phyloP scores from a whole-genome alignment of 176 grass and related monocot genomes.

The Elymus sibiricus region DNA sequence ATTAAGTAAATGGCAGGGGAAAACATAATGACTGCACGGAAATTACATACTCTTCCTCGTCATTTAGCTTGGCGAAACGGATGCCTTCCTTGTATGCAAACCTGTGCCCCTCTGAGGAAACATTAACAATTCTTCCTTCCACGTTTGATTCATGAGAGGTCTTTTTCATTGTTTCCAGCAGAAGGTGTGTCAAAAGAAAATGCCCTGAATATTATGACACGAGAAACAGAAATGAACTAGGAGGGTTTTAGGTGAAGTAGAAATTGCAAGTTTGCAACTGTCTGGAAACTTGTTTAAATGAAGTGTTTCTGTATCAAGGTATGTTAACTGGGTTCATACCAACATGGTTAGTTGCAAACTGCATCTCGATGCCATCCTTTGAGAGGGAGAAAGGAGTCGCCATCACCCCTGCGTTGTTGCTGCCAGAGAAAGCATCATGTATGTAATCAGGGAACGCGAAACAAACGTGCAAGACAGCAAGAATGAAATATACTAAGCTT shows the following conservation, averaged over 20 bases:
- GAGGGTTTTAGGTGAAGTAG: background rate
- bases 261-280: background rate
- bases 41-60: slow-evolving; percentile 67
- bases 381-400: slow-evolving; percentile 81
- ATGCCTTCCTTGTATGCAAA: slow-evolving; percentile 70
- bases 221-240: background rate
- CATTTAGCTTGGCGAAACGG: slow-evolving; percentile 73
- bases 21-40: background rate
- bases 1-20: background rate
- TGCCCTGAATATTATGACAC: slow-evolving; percentile 57
- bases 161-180: slow-evolving; percentile 88
- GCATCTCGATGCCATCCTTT: slow-evolving; percentile 89
- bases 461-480: background rate
- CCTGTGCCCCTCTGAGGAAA: slow-evolving; percentile 82
- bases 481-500: no score
- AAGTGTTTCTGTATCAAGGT: background rate
- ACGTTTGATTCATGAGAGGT: slow-evolving; percentile 55
- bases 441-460: background rate
- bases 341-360: slow-evolving; percentile 95
- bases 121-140: slow-evolving; percentile 88
- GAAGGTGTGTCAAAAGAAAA: slow-evolving; percentile 91
- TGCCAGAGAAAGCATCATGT: slow-evolving; percentile 26
- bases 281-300: no score
- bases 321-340: slow-evolving; percentile 33
- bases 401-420: slow-evolving; percentile 95